Base-by-base conservation (phyloP, 1,139 yeast species). In the Williopsis jadinii region DNA sequence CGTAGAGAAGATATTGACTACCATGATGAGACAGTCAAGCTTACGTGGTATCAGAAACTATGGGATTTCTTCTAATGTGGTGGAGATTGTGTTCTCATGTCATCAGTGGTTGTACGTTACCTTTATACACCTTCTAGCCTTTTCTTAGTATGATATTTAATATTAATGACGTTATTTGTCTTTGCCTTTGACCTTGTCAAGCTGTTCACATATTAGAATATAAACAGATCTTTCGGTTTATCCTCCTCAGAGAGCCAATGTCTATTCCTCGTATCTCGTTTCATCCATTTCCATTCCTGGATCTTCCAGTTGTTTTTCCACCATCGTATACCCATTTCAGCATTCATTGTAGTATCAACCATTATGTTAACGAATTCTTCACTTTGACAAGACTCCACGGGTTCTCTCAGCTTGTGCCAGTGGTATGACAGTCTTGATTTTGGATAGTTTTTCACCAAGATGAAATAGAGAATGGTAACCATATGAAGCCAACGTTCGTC, bases 1-100 rank as follows among this genome's bases (percentile, higher is more conserved):
- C 42, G 49, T 11, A 48, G 57, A 43, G 37, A 40, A 3, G 57
- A 53, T 30, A 31, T 52, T 8, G 54, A 52, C 13, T 26, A 29
- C 28, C 12, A 29, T 9, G 37, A 39, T 8, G 43, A 40, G 10
- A 13, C 4, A 1, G 34, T 30, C 9, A 12, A 15, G 5, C 19
- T 12, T 9, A 34, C 42, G 8, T 47, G 50, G 50, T 41, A 35
- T 15, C 38, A 38, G 31, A 35, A 27, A 28, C 4, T 43, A 4
- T 43, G 42, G 43, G 35, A 34, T n/a, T 54, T 33, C 35, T 35
- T 42, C 24, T 42, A 39, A 27, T n/a, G 14, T 13, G 19, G 10
- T 14, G 9, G 30, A 32, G 15, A 13, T 6, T 6, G 24, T 19
- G 24, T 19, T 19, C 24, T 19, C 6, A 6, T 5, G 24, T 6